Base-by-base conservation (phyloP, 148 eudicot genomes). In the Rhododendron mucronatum region DNA sequence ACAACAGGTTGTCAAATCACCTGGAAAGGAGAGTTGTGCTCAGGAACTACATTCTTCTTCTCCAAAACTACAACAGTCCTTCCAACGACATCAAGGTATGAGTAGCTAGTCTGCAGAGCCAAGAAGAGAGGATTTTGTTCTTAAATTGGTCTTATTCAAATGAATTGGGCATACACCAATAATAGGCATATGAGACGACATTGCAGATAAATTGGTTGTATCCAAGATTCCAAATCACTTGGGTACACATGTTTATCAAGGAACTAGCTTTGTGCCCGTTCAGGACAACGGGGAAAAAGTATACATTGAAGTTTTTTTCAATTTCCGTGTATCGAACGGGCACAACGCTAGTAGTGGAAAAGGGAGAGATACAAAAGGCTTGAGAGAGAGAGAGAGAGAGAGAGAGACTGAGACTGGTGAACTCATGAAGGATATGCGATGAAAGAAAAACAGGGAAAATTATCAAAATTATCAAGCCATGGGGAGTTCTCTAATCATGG, bases 71-170 rank as follows among this genome's bases (percentile, higher is more conserved):
- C 92, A 77, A 95, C 98, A 76, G 98, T 89, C 89, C 99, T 92
- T 88, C 99, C 99, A 82, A 93, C 88, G 57, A 97, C 85, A 83
- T 97, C 98, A 89, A 97, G 99, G 89, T 97, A 97, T 35, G 99
- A 93, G 89, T 94, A 92, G 73, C 92, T 95, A 85, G 89, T 95
- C 99, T 97, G 98, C 91, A 91, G 45, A 90, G 82, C 41, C 67
- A 79, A 84, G 75, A 69, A 15, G 67, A 80, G 18, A 86, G 50
- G 69, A 69, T 55, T 47, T 33, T 61, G n/a, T 21, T 67, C 26
- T 80, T 61, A 81, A 75, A 53, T 76, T 23, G n/a, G 81, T 37
- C n/a, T 7, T 80, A 50, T 57, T 48, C 33, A 82, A 82, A 37
- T 61, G 20, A 1, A 47, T 23, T 18, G n/a, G 30, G 44, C 75